Conservation (phyloP, 2,329 filamentous ascomycete genomes). For the Botrytis squamosa region DNA sequence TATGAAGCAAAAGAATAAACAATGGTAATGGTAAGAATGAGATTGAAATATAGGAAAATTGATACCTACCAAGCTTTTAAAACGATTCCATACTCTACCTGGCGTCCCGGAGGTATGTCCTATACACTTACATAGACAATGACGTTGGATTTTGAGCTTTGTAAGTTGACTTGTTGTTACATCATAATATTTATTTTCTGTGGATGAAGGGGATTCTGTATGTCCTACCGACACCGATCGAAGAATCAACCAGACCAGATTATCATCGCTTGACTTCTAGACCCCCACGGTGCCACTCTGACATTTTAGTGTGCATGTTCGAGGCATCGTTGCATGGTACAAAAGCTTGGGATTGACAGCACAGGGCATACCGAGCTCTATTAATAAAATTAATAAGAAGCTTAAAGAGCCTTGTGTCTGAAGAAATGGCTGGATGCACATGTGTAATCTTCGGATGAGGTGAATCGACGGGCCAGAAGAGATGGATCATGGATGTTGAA, state of each 20-base stretch:
- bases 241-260: not conserved
- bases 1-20: not conserved
- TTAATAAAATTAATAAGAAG: not conserved
- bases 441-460: not conserved
- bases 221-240: not conserved
- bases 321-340: not conserved
- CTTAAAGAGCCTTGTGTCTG: not conserved
- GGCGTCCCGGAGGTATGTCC: not conserved
- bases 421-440: not conserved
- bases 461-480: not conserved
- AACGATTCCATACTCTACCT: not conserved
- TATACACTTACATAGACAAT: slow-evolving; percentile 5
- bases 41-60: not conserved
- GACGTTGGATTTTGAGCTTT: slow-evolving; percentile 3
- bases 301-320: not conserved
- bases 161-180: slow-evolving; percentile 11
- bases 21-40: not conserved
- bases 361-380: slow-evolving; percentile 4
- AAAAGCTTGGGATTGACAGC: not conserved
- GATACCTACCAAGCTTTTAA: slow-evolving; percentile 14
- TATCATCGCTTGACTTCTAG: not conserved
- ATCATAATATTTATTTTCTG: slow-evolving; percentile 12
- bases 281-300: not conserved
- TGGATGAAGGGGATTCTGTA: not conserved
- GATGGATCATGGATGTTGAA: not conserved